These are phyloP conservation scores for Rhizopus delemar DNA, from an alignment of 371 early-diverging fungal genomes.

Conservation along the genomic window DNA sequence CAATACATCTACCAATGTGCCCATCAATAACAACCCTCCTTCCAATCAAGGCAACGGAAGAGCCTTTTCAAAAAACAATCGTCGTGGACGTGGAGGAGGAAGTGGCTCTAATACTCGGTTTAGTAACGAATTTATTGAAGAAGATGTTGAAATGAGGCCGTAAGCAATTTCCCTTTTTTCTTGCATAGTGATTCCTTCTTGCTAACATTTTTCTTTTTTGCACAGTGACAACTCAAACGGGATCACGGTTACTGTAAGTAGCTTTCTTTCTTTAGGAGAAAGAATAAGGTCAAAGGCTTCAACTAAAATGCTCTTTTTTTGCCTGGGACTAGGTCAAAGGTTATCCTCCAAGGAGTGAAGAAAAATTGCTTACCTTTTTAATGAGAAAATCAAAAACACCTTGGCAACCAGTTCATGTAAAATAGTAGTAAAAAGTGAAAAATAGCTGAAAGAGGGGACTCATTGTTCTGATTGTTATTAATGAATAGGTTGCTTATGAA, in stretches of 20 bases:
- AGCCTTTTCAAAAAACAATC: slow-evolving; percentile 13
- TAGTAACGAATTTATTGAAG: slow-evolving; percentile 37
- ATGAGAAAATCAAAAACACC: slow-evolving; percentile 36
- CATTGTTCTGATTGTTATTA: background rate
- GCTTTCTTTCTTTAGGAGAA: background rate
- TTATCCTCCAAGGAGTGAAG: slow-evolving; percentile 35
- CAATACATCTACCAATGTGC: slow-evolving; percentile 1
- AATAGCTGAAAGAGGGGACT: background rate
- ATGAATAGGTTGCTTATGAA: slow-evolving; percentile 20
- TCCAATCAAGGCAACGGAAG: slow-evolving; percentile 12
- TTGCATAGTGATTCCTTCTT: background rate
- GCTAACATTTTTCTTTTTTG: background rate
- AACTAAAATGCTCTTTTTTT: background rate
- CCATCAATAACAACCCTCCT: slow-evolving; percentile 1
- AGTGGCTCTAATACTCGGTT: slow-evolving; percentile 17
- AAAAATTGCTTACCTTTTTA: slow-evolving; percentile 38
- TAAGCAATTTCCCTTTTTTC: slow-evolving; percentile 8
- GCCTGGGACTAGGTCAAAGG: slow-evolving; percentile 32
- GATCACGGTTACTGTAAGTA: slow-evolving; percentile 24
- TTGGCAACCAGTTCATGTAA: slow-evolving; percentile 44
- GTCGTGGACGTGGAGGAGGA: slow-evolving; percentile 21
- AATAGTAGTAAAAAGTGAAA: background rate
- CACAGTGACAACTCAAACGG: slow-evolving; percentile 16
- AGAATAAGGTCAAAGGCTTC: background rate
- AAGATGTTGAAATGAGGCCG: slow-evolving; percentile 44